These are phyloP conservation scores for Rhododendron ferrugineum DNA, from an alignment of 148 eudicot genomes.

Conservation along the genomic window DNA sequence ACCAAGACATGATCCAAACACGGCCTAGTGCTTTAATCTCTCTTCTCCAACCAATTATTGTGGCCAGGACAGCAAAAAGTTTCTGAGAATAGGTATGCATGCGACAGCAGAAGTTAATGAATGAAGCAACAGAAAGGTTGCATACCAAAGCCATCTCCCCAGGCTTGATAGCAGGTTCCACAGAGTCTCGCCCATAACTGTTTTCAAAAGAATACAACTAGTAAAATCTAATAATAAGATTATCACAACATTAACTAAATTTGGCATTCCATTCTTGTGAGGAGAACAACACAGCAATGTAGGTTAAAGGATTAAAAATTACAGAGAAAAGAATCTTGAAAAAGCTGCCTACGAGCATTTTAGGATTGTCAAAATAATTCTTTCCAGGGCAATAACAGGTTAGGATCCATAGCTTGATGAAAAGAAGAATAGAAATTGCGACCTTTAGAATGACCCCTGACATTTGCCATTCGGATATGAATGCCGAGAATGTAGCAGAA, in stretches of 20 bases:
- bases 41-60: background rate
- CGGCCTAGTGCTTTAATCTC: background rate
- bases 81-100: background rate
- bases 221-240: background rate
- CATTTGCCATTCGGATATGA: background rate
- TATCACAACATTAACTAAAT: background rate
- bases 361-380: background rate
- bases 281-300: background rate
- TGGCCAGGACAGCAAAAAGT: background rate
- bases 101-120: background rate
- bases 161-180: slow-evolving; percentile 87
- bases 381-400: background rate
- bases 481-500: background rate
- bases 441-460: background rate
- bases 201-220: slow-evolving; percentile 13
- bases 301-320: background rate
- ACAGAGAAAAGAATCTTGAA: background rate
- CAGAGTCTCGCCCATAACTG: slow-evolving; percentile 87
- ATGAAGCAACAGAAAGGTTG: background rate
- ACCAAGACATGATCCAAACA: background rate
- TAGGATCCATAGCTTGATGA: background rate
- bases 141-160: slow-evolving; percentile 88
- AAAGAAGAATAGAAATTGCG: background rate
- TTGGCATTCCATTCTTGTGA: background rate
- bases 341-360: background rate